Evolutionary conservation across 306 rosid genomes (phyloP).

Genomic region (Canavalia gladiata): DNA sequence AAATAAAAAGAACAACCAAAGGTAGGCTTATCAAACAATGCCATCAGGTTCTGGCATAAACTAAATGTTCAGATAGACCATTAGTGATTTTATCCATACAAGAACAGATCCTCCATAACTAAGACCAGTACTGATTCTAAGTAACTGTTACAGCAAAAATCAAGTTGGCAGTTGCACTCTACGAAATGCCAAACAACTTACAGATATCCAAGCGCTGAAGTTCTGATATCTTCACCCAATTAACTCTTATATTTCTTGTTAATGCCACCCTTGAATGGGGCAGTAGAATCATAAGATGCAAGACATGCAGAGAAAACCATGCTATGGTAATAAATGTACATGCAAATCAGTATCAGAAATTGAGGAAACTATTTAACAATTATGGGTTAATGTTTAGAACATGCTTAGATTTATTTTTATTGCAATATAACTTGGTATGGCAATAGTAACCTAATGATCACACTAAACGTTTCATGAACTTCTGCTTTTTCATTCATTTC

Average conservation of each 20-base stretch:
- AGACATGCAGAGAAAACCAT: not conserved
- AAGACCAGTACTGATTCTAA: slow-evolving; percentile 11
- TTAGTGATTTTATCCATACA: not conserved
- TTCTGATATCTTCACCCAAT: not conserved
- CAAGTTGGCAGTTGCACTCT: slow-evolving; percentile 21
- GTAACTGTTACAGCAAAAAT: slow-evolving; percentile 33
- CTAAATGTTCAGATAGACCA: not conserved
- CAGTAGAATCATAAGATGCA: slow-evolving; percentile 2
- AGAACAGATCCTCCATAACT: slow-evolving; percentile 23
- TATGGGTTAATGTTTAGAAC: slow-evolving; percentile 13
- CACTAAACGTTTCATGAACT: slow-evolving; percentile 13
- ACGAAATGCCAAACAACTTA: slow-evolving; percentile 23
- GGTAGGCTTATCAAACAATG: slow-evolving; percentile 5
- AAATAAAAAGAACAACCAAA: not conserved
- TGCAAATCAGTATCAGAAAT: slow-evolving; percentile 17
- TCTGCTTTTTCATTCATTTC: slow-evolving; percentile 23
- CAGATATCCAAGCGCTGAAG: slow-evolving; percentile 8
- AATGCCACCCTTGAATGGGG: slow-evolving; percentile 20
- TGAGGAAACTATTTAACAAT: slow-evolving; percentile 7
- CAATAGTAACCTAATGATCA: slow-evolving; percentile 8
- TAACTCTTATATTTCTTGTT: slow-evolving; percentile 6
- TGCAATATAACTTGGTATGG: slow-evolving; percentile 12
- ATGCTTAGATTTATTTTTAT: not conserved
- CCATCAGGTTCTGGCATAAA: not conserved
- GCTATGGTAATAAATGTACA: not conserved